phyloP scores from a whole-genome alignment of 2,329 filamentous ascomycete genomes.

The Pseudogymnoascus destructans region DNA sequence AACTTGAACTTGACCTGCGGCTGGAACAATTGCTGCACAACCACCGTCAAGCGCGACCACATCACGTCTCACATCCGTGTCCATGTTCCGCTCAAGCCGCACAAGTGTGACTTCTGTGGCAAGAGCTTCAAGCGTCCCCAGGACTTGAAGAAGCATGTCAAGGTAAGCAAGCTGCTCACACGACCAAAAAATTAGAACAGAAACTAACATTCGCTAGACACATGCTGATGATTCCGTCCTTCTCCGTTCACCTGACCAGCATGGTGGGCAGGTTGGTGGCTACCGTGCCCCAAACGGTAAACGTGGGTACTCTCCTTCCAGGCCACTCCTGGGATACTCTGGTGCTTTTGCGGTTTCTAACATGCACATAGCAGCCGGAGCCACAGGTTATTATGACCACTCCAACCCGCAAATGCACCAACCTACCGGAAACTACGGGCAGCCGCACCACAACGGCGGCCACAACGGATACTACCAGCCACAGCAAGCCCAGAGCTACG shows the following conservation, averaged over 20 bases:
- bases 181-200: conserved; percentile 5
- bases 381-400: conserved; percentile 45
- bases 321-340: not conserved
- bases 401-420: conserved; percentile 46
- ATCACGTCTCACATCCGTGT: conserved; percentile 98
- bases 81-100: conserved; percentile 95
- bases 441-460: conserved; percentile 39
- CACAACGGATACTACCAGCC: conserved; percentile 39
- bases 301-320: conserved; percentile 30
- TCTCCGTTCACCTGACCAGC: conserved; percentile 28
- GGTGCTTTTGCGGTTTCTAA: conserved; percentile 23
- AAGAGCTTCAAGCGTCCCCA: conserved; percentile 99
- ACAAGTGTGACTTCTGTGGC: conserved; percentile 97
- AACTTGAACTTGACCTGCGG: conserved; percentile 95
- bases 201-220: conserved; percentile 38
- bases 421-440: conserved; percentile 35
- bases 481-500: conserved; percentile 49
- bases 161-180: conserved; percentile 35
- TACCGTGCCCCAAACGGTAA: conserved; percentile 42
- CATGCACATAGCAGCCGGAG: conserved; percentile 24
- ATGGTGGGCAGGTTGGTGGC: conserved; percentile 25
- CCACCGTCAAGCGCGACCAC: conserved; percentile 96
- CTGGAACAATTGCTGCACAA: conserved; percentile 92
- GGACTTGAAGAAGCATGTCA: conserved; percentile 98
- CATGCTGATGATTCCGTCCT: conserved; percentile 89